Conservation (phyloP, 2,329 filamentous ascomycete genomes). For the Epichloe uncinata region DNA sequence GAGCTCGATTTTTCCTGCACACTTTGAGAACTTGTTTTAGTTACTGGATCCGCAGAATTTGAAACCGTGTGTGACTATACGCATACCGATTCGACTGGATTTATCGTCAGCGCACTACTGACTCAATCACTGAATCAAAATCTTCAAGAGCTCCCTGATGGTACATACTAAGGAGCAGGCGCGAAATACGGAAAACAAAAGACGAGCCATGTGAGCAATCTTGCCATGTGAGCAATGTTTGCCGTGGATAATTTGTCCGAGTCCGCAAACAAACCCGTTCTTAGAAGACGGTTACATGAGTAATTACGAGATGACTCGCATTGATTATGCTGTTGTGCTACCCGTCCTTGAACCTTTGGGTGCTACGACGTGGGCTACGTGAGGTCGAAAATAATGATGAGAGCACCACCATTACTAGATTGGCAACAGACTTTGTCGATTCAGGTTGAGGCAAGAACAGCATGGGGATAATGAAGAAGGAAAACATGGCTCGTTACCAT, state of each 20-base stretch:
- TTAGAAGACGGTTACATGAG: background rate
- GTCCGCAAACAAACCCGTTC: background rate
- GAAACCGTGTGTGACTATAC: too few species aligned
- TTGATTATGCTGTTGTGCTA: constrained; percentile 2
- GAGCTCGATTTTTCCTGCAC: too few species aligned
- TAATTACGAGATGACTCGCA: constrained; percentile 4
- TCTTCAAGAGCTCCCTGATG: too few species aligned
- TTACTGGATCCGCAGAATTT: too few species aligned
- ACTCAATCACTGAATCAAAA: too few species aligned
- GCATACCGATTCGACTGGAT: too few species aligned
- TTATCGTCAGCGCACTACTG: too few species aligned
- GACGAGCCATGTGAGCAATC: background rate
- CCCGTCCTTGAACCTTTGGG: constrained; percentile 1
- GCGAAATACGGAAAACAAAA: background rate
- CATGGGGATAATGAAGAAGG: background rate
- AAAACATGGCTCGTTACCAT: background rate
- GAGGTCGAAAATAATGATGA: constrained; percentile 21
- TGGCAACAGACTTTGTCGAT: too few species aligned
- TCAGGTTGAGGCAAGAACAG: background rate
- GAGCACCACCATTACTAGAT: too few species aligned
- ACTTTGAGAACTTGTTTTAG: too few species aligned
- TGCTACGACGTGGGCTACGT: background rate
- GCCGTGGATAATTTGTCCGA: background rate
- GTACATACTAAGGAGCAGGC: background rate
- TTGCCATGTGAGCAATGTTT: too few species aligned